Evolutionary conservation across 1,284 basidiomycete species (phyloP), one percentile per base, ranked within the genome.

Genomic region (Ceratobasidium sp.): DNA sequence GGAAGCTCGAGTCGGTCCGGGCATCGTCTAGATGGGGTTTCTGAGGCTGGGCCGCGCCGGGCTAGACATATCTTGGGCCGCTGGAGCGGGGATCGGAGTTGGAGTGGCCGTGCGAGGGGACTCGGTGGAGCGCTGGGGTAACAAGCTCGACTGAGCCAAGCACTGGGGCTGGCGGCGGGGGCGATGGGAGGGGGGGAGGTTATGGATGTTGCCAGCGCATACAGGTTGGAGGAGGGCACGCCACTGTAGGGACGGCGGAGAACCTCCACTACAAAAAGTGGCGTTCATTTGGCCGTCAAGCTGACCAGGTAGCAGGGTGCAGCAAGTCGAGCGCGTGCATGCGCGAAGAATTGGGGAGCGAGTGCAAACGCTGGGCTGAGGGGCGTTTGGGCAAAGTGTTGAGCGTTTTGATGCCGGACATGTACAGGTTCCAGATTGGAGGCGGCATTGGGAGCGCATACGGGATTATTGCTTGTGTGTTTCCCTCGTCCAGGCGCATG

Each of bases 361-460:
- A 76, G 73, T 76, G 73, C 7, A 63, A 76, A 44, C 61, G 73
- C 13, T 63, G 60, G 4, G 60, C 28, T 23, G 73, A 53, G 7
- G 73, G 73, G 23, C 73, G 73, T n/a, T 49, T 39, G 51, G 67
- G 67, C 67, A 33, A 55, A 15, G 73, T 61, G 46, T 44, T 53
- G 28, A 76, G 63, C 6, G 73, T 63, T 40, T 76, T 51, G 73
- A 76, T 51, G 40, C 73, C 61, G 33, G 73, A 49, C 73, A 76
- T 76, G 9, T 61, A 76, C 44, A 75, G 44, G 51, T 76, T 76
- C 46, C 61, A 76, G 73, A 76, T 49, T 33, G 61, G 56, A 10
- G 73, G 67, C 28, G 73, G 61, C 73, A 76, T 76, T 46, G 73
- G 73, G 63, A 66, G 73, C 73, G 67, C 56, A 53, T 76, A 76